phyloP scores from a whole-genome alignment of 2,329 filamentous ascomycete genomes.

The Boeremia exigua region DNA sequence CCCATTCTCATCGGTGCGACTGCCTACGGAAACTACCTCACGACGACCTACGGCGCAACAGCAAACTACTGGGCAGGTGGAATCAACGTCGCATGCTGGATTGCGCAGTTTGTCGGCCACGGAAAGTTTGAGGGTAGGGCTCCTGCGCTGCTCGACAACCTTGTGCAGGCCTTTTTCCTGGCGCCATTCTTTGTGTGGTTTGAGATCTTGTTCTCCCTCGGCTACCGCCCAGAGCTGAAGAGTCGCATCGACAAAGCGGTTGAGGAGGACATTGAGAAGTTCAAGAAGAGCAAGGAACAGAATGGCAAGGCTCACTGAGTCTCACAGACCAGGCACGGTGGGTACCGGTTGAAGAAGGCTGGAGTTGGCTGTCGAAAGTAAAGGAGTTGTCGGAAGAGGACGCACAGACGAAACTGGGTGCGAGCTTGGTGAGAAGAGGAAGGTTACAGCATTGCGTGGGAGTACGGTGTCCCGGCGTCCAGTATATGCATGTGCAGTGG shows the following conservation, averaged over 20 bases:
- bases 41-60: constrained; percentile 65
- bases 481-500: constrained; percentile 3
- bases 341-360: neutral
- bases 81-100: constrained; percentile 77
- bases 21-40: constrained; percentile 76
- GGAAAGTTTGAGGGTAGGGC: constrained; percentile 86
- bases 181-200: constrained; percentile 98
- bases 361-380: neutral
- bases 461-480: constrained; percentile 29
- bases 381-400: neutral
- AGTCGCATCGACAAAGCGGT: constrained; percentile 79
- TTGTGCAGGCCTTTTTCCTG: constrained; percentile 88
- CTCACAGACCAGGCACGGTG: constrained; percentile 18
- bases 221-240: constrained; percentile 89
- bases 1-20: constrained; percentile 77
- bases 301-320: constrained; percentile 33
- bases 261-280: constrained; percentile 74
- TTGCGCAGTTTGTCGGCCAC: constrained; percentile 90
- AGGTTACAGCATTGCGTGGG: constrained; percentile 29
- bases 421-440: neutral
- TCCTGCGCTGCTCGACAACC: constrained; percentile 87
- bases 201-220: constrained; percentile 86
- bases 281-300: constrained; percentile 63
- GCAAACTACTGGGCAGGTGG: constrained; percentile 71
- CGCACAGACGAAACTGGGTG: neutral